Base-by-base conservation (phyloP, 2,329 filamentous ascomycete species). In the Aspergillus glaucus region DNA sequence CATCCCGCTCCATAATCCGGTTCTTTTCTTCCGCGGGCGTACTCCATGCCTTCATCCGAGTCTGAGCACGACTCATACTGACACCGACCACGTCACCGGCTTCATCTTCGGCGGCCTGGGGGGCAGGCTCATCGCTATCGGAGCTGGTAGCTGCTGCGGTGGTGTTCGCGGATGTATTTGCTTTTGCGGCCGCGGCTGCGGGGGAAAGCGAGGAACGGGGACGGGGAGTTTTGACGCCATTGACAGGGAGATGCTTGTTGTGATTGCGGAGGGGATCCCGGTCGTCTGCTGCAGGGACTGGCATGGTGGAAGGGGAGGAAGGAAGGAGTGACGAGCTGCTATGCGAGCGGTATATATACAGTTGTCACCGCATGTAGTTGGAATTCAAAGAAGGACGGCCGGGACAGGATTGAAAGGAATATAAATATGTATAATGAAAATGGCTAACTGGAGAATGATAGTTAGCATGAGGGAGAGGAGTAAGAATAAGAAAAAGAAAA, bases 11-110 rank as follows among this genome's bases (percentile, higher is more conserved):
- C 56, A 84, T 65, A 2, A 75, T 75, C 2, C 77, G 76, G n/a
- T 71, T 75, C 61, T 82, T 84, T 59, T 82, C 80, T 17, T 75
- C 75, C 8, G 77, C 77, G 1, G 80, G 79, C 4, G 79, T 83
- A 39, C 72, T 71, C 8, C 79, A 75, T 15, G 79, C 79, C 32
- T 73, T 77, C 61, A 83, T 69, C 40, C 76, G 74, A 44, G 75
- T 79, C 61, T 84, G 81, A 39, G 74, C 71, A 36, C 71, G 72
- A 50, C 79, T 73, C 53, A 84, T 81, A 59, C 80, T 82, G 57
- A 84, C 72, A 2, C 79, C 80, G 55, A 84, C 72, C 30, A 80
- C 69, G 10, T 64, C 62, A 48, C 64, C 57, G 36, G 65, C 66
- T 43, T 62, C 65, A 51, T 69, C 67, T 40, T 67, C 64, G 7